Evolutionary conservation across 2,329 filamentous ascomycete genomes (phyloP), one percentile per base, ranked within the genome.

Genomic region (Verticillium nubilum): DNA sequence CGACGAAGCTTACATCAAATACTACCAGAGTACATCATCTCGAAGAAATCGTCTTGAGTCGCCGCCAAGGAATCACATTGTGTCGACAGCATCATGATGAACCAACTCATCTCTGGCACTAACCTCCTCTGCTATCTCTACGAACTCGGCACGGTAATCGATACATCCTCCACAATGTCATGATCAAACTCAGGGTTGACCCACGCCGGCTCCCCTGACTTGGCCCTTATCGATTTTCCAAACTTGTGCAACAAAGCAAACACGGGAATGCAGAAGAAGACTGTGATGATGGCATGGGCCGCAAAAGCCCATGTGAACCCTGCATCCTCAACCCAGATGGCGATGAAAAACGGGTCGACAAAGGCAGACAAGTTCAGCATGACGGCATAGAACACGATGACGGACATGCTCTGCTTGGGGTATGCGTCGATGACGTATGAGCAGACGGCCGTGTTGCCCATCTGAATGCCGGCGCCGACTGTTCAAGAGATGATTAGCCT

Each of bases 391-490:
- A 84, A 85, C 7, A 78, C 81, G 31, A 84, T 75, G 37, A 81
- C 73, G 50, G 78, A 78, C 67, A 81, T 84, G 37, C 78, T 79
- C 65, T 85, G 80, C 17, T 80, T 68, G 0, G 81, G 81, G 66
- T 85, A 85, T 53, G 75, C 75, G 66, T 86, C 83, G 33, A 85
- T 76, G 17, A 85, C 74, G 65, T 85, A 85, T 5, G 76, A 74
- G 52, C 75, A 79, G 10, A 80, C 70, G 2, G 78, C 76, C 0
- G 81, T 82, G 66, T 85, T 86, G 31, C 82, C 82, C 57, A 84
- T 79, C 62, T 86, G 82, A 62, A 84, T 78, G 19, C 82, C 82
- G 1, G 79, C 77, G 1, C 78, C 79, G 66, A 83, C 80, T 81
- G 57, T 17, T 27, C 12, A 27, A 42, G 35, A 62, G 53, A 57